These are phyloP conservation scores for Podospora australis DNA, from an alignment of 495 filamentous ascomycete genomes.

Conservation along the genomic window DNA sequence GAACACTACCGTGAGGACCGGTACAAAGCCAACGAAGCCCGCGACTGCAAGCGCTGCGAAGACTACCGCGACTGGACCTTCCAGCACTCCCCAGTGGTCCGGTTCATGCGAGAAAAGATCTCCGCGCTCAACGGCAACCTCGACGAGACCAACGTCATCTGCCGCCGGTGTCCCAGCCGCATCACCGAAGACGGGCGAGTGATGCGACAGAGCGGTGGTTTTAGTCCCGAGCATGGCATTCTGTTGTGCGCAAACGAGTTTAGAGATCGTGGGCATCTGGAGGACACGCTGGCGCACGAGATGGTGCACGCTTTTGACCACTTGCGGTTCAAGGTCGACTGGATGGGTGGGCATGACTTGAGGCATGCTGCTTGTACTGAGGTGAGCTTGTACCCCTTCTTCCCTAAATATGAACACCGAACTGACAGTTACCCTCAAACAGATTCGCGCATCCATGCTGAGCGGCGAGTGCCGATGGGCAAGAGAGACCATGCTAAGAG, in stretches of 20 bases:
- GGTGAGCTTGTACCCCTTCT: conserved; percentile 42
- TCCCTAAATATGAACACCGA: not conserved
- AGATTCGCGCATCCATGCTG: conserved; percentile 89
- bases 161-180: conserved; percentile 60
- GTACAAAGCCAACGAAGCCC: conserved; percentile 58
- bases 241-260: conserved; percentile 85
- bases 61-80: conserved; percentile 71
- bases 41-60: conserved; percentile 73
- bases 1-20: conserved; percentile 63
- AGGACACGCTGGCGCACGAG: conserved; percentile 94
- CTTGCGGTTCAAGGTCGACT: conserved; percentile 82
- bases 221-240: conserved; percentile 77
- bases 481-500: conserved; percentile 72
- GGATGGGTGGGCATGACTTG: conserved; percentile 57
- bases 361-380: conserved; percentile 94
- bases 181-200: conserved; percentile 38
- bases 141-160: conserved; percentile 67
- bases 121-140: conserved; percentile 67
- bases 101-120: conserved; percentile 76
- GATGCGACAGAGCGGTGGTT: conserved; percentile 62
- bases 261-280: conserved; percentile 63
- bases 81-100: conserved; percentile 73
- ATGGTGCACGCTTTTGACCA: conserved; percentile 98
- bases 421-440: conserved; percentile 5
- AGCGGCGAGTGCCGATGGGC: conserved; percentile 92